Conservation (phyloP, 345 rosid genomes). For the Murraya paniculata region DNA sequence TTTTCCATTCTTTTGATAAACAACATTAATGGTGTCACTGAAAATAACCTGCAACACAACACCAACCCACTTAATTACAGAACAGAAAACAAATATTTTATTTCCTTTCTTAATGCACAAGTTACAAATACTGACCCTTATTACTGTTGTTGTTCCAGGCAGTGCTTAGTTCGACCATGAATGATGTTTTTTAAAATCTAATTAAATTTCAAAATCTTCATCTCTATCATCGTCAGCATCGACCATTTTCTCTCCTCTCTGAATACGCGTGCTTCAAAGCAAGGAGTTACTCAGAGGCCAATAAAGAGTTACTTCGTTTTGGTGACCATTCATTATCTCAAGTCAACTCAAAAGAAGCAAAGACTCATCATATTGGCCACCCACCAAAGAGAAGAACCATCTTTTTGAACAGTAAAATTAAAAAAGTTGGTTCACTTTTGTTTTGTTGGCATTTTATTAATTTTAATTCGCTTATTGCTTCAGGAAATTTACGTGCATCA, state of each 20-base stretch:
- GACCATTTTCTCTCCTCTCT: background rate
- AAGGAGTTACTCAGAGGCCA: background rate
- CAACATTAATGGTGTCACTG: background rate
- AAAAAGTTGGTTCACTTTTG: conserved; percentile 22
- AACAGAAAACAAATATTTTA: background rate
- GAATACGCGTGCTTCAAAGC: conserved; percentile 40
- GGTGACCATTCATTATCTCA: background rate
- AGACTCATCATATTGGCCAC: background rate
- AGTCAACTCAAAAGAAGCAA: conserved; percentile 20
- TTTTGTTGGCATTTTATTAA: conserved; percentile 4
- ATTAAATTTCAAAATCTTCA: background rate
- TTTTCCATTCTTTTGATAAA: background rate
- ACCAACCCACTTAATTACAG: conserved; percentile 1
- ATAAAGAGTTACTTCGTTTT: background rate
- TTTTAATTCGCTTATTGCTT: background rate
- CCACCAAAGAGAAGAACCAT: background rate
- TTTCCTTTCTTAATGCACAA: background rate
- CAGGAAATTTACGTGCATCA: background rate
- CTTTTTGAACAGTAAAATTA: background rate
- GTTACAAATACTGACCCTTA: background rate
- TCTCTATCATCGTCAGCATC: conserved; percentile 21
- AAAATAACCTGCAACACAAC: background rate
- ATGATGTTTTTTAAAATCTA: background rate
- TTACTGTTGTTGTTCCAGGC: too few relatives aligned
- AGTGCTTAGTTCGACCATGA: background rate